Evolutionary conservation across 495 filamentous ascomycete genomes (phyloP), one percentile per base, ranked within the genome.

Genomic region (Penicillium diatomitis): DNA sequence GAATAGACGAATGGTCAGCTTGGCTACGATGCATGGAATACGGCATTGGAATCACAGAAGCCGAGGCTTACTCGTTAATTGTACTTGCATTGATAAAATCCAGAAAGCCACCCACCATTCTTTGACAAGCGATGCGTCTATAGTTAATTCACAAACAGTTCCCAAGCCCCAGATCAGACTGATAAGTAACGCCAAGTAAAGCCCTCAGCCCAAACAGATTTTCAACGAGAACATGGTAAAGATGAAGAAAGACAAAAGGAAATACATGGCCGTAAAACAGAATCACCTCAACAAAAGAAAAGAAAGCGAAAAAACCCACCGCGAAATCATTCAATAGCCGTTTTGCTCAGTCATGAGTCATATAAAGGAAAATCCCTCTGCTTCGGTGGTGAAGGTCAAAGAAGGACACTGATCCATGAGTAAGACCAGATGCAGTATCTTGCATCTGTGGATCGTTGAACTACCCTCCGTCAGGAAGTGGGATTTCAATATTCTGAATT

Each of bases 81-180:
- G 2, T 39, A 35, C 10, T 37, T 12, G 11, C 6, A 40, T 45
- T 34, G 29, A 45, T 42, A 30, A 27, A 42, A 50, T 36, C 20
- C 34, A 50, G 33, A 50, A 7, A 39, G 11, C 48, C 48, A 10
- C 48, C 41, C 48, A 36, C 48, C 48, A 35, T 29, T 50, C 48
- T 50, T 45, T 50, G 34, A 46, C 36, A 45, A 45, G 40, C n/a
- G 34, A 38, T 41, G 27, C 31, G 45, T 50, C 48, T 44, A 46
- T 38, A 20, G 3, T 38, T n/a, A 20, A 32, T 44, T 32, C 33
- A 41, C 32, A 2, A 35, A 30, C 29, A 42, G 12, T n/a, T n/a
- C 39, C 47, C 12, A 20, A 32, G 33, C 32, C 44, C 46, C 6
- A n/a, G 36, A 30, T n/a, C 29, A 6, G 7, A 30, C 29, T 30